Base-by-base conservation (phyloP, 2,329 filamentous ascomycete species). In the Acephala macrosclerotiorum region DNA sequence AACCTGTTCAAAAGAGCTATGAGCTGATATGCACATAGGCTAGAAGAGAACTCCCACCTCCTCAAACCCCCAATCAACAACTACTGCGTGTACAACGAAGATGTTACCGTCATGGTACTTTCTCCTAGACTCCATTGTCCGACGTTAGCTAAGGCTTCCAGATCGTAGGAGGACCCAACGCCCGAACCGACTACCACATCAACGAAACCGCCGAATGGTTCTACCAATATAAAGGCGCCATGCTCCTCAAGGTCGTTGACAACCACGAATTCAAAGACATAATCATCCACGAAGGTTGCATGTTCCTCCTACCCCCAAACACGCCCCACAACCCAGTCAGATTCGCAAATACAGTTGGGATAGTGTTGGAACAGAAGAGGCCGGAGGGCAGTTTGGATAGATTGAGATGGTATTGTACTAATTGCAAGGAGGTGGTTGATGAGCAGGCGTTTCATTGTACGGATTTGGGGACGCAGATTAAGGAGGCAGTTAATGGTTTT, bases 151-250 rank as follows among this genome's bases (percentile, higher is more conserved):
- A 49, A 12, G 26, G 14, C 47, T 59, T 63, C 11, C 70, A 89
- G 91, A 94, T 97, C 74, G 94, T 99, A 68, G 96, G 96, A 77
- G 96, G 96, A 14, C 96, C 96, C 75, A 98, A 98, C 79, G 93
- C 93, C 67, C 89, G 96, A 70, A 97, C 94, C 63, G 96, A 98
- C 84, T 99, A 97, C 84, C 96, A 98, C 85, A 95, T 98, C 86
- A 98, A 98, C 84, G 84, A 89, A 74, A 98, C 95, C 0, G 89
- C 96, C 14, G 96, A 98, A 80, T 98, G 94, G 90, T 99, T 98
- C 88, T 98, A 96, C 85, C 95, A 98, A 80, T 89, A 97, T 86
- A 89, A 90, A 74, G 96, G 96, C 71, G 89, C 91, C 71, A 97
- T 98, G 95, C 84, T 96, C 65, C 90, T 99, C 72, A 97, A 96